A percentile compares a stretch with the other conserved stretches of the same genome.
These are phyloP conservation scores for Phoma herbarum DNA, from an alignment of 2,329 filamentous ascomycete species.

Conservation along the genomic window DNA sequence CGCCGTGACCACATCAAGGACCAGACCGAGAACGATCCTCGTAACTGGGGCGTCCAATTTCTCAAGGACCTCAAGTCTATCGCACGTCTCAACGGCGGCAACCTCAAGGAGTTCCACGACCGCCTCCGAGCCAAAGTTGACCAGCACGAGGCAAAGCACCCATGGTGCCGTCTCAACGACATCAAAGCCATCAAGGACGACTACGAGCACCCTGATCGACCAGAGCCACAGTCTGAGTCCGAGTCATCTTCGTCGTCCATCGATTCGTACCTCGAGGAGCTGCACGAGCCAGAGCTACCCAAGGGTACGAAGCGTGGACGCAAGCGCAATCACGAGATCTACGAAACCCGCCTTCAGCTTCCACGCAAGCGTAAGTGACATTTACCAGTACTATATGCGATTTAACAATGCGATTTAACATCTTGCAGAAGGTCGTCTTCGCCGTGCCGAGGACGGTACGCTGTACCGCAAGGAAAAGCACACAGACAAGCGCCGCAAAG, in stretches of 20 bases:
- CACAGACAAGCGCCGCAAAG: constrained; percentile 19
- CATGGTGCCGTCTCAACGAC: constrained; percentile 43
- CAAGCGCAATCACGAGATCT: constrained; percentile 37
- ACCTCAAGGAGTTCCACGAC: constrained; percentile 38
- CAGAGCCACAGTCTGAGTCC: constrained; percentile 14
- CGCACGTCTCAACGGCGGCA: constrained; percentile 39
- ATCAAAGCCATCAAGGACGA: constrained; percentile 44
- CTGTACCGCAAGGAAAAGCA: constrained; percentile 39
- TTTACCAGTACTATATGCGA: too few relatives aligned
- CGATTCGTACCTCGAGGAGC: constrained; percentile 44
- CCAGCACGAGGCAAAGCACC: constrained; percentile 40
- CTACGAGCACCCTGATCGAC: constrained; percentile 34
- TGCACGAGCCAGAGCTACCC: constrained; percentile 37
- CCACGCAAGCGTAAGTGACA: constrained; percentile 35
- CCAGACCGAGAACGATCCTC: constrained; percentile 45
- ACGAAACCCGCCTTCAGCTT: constrained; percentile 39
- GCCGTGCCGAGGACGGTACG: constrained; percentile 36
- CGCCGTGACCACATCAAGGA: constrained; percentile 46
- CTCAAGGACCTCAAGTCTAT: constrained; percentile 46
- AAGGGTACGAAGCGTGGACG: constrained; percentile 31
- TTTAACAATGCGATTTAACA: constrained; percentile 24
- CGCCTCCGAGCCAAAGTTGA: constrained; percentile 39
- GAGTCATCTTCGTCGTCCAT: constrained; percentile 32
- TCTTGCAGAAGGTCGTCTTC: constrained; percentile 35
- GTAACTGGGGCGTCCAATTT: constrained; percentile 51